Evolutionary conservation across 1,139 yeast genomes (phyloP).

Genomic region (Suhomyces coccinellae): DNA sequence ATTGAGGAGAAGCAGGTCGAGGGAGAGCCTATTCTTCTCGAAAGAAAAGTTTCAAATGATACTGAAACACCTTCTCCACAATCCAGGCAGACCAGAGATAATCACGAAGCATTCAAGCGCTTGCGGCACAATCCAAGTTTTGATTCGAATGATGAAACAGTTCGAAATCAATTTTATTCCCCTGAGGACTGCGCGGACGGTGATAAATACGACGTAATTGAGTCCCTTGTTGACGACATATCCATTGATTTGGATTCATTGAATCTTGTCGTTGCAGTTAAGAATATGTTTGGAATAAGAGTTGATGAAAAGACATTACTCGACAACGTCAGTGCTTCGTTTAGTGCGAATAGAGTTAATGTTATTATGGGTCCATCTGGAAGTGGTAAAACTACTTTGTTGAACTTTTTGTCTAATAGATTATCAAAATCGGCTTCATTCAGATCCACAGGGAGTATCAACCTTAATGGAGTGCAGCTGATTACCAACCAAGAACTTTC

Average conservation of each 20-base stretch:
- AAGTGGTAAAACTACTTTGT: conserved; percentile 27
- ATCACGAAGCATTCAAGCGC: not conserved
- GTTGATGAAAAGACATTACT: conserved; percentile 15
- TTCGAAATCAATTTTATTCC: not conserved
- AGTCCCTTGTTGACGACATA: conserved; percentile 5
- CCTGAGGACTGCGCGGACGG: not conserved
- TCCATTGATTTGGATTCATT: conserved; percentile 23
- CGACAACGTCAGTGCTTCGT: conserved; percentile 20
- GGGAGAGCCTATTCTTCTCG: not conserved
- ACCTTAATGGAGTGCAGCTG: conserved; percentile 17
- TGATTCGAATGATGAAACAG: not conserved
- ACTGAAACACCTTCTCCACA: not conserved
- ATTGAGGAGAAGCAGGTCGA: not conserved
- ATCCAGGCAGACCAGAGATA: not conserved
- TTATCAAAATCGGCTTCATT: conserved; percentile 16
- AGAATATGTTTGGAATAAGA: conserved; percentile 5
- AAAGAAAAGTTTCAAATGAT: not conserved
- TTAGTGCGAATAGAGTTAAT: conserved; percentile 21
- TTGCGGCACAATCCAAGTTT: not conserved
- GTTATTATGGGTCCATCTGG: conserved; percentile 33
- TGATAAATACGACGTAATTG: not conserved
- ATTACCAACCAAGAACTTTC: conserved; percentile 19
- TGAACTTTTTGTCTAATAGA: conserved; percentile 22
- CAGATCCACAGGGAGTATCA: conserved; percentile 17
- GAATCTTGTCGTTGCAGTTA: conserved; percentile 20